phyloP scores from a whole-genome alignment of 139 green algal genomes.

The Zygnema circumcarinatum region DNA sequence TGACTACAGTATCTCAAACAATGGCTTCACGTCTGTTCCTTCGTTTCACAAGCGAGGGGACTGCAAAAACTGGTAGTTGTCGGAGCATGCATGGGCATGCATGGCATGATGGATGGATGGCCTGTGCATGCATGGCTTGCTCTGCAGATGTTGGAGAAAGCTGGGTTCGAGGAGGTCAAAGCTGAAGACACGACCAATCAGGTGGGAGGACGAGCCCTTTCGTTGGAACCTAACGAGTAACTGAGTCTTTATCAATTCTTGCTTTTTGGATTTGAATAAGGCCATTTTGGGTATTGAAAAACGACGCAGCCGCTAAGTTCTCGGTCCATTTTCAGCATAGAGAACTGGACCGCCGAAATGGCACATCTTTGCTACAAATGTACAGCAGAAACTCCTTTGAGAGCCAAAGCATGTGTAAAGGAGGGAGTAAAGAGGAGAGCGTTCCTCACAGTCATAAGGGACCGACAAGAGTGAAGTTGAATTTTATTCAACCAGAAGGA shows the following conservation, averaged over 20 bases:
- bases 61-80: not conserved
- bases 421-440: conserved; percentile 58
- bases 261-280: not conserved
- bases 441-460: conserved; percentile 63
- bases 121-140: not conserved
- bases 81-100: not conserved
- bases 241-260: not conserved
- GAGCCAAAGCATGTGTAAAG: not conserved
- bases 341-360: too few relatives aligned
- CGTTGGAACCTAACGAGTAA: not conserved
- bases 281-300: too few relatives aligned
- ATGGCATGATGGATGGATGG: not conserved
- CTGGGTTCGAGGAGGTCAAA: conserved; percentile 26
- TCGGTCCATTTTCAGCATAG: too few relatives aligned
- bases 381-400: too few relatives aligned
- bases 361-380: too few relatives aligned
- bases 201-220: conserved; percentile 7
- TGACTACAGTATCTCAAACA: not conserved
- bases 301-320: too few relatives aligned
- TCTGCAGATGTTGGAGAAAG: conserved; percentile 31
- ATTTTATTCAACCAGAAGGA: too few relatives aligned
- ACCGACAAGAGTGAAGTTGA: conserved; percentile 55
- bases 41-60: not conserved
- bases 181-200: conserved; percentile 28
- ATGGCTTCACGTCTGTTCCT: not conserved